phyloP scores from a whole-genome alignment of 2,329 filamentous ascomycete genomes.

The Pseudopithomyces chartarum region DNA sequence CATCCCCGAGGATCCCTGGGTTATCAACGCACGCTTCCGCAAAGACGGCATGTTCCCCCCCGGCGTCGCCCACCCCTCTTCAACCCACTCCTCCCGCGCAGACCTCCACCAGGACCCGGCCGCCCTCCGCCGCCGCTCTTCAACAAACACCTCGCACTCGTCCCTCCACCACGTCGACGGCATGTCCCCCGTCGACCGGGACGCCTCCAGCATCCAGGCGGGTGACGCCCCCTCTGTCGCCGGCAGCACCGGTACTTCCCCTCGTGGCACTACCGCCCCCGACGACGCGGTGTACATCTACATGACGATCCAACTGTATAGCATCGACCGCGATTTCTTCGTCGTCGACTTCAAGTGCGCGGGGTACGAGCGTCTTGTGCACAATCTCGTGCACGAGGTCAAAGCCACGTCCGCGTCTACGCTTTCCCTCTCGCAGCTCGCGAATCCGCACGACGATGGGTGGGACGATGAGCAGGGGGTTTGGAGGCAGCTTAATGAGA shows the following conservation, averaged over 20 bases:
- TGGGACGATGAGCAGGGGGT: constrained; percentile 43
- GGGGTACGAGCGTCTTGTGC: constrained; percentile 86
- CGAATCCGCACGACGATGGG: constrained; percentile 32
- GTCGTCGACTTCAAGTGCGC: constrained; percentile 99
- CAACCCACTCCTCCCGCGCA: constrained; percentile 54
- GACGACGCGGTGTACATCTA: constrained; percentile 85
- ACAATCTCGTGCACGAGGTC: constrained; percentile 48
- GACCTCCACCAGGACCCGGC: constrained; percentile 49
- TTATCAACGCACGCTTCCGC: constrained; percentile 86
- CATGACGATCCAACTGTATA: constrained; percentile 74
- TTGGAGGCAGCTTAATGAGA: constrained; percentile 39
- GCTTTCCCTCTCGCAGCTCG: constrained; percentile 22
- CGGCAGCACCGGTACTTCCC: constrained; percentile 1
- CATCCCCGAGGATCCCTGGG: constrained; percentile 93
- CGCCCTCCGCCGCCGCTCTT: constrained; percentile 32
- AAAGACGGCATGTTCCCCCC: constrained; percentile 75
- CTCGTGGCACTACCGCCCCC: constrained; percentile 49
- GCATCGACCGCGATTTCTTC: constrained; percentile 86
- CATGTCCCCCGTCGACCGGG: constrained; percentile 14
- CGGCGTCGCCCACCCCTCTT: constrained; percentile 54
- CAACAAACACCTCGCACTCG: constrained; percentile 37
- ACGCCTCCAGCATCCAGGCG: constrained; percentile 14
- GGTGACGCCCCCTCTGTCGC: constrained; percentile 18
- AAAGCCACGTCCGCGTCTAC: constrained; percentile 27
- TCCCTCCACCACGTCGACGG: constrained; percentile 36